Evolutionary conservation across 2,329 filamentous ascomycete species (phyloP), one percentile per base, ranked within the genome.

Genomic region (Colletotrichum magnum): DNA sequence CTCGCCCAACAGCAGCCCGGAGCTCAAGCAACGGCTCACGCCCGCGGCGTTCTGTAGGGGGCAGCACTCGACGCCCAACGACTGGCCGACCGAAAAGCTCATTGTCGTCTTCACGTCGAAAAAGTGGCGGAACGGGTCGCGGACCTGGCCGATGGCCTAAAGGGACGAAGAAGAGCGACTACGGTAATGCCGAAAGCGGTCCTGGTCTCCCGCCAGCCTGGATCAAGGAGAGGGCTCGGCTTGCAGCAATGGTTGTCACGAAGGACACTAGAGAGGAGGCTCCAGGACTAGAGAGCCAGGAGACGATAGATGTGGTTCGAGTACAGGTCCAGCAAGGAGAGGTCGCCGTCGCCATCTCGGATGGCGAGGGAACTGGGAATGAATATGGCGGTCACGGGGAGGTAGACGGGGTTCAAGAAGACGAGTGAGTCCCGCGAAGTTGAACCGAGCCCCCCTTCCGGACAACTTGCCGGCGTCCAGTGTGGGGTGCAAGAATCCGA

Each of bases 141-240:
- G 89, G 89, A 0, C 89, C 89, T 1, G 89, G 89, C 0, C 84
- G 89, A 50, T 92, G 89, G 88, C 89, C 89, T 0, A 92, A 91
- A 75, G 89, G 89, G 5, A 91, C 89, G 0, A 92, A 90, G 78
- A 92, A 92, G 77, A 87, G 87, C 47, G 89, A 92, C 74, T 92
- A 92, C 65, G 89, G 89, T 0, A 91, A 91, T 70, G 89, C 89
- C 0, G 87, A 88, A 41, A 91, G 89, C 73, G 89, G 89, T 1
- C 89, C 89, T 2, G 89, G 89, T 2, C 79, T 91, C 18, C 89
- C 89, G 1, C 89, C 89, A 3, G 84, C 83, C 0, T 90, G 88
- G 88, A 28, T 83, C 12, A 75, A 74, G 18, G 80, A 82, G 56
- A 79, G 72, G 61, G 66, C 1, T 73, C 74, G 59, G 74, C 60